Percentiles rank a stretch among this genome's conserved stretches.
Evolutionary conservation across 805 yeast genomes (phyloP).

Genomic region (Hemisphaericaspora nanyangensis): DNA sequence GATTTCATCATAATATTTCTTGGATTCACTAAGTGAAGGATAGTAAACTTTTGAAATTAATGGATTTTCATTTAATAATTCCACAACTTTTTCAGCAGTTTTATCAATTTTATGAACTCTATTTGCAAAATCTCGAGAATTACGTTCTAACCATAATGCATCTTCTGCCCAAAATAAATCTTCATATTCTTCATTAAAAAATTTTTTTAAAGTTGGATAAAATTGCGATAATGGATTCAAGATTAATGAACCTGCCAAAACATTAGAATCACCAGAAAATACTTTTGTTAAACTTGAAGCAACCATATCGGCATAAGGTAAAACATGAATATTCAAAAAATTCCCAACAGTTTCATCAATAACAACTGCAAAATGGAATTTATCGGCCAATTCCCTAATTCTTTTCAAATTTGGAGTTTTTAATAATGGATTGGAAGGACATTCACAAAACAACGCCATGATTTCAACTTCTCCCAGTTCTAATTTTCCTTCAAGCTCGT

Average conservation of each 20-base stretch:
- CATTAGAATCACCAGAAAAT: slow-evolving; percentile 92
- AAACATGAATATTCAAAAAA: slow-evolving; percentile 74
- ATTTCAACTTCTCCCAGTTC: slow-evolving; percentile 53
- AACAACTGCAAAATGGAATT: slow-evolving; percentile 71
- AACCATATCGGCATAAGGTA: slow-evolving; percentile 81
- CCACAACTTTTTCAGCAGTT: slow-evolving; percentile 53
- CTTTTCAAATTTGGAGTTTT: slow-evolving; percentile 75
- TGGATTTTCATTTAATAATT: slow-evolving; percentile 46
- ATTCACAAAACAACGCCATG: slow-evolving; percentile 82
- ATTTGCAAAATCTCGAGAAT: slow-evolving; percentile 80
- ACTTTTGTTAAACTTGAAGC: slow-evolving; percentile 87
- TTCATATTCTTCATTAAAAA: slow-evolving; percentile 51
- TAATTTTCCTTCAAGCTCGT: slow-evolving; percentile 59
- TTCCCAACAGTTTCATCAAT: slow-evolving; percentile 96
- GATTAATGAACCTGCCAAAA: slow-evolving; percentile 88
- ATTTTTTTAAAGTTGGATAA: slow-evolving; percentile 48
- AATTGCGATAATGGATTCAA: slow-evolving; percentile 61
- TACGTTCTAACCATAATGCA: slow-evolving; percentile 86
- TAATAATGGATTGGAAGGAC: slow-evolving; percentile 92
- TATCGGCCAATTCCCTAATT: slow-evolving; percentile 61
- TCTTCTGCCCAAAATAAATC: slow-evolving; percentile 92
- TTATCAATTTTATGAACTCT: slow-evolving; percentile 57
- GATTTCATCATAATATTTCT: slow-evolving; percentile 64
- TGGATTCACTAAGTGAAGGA: slow-evolving; percentile 58
- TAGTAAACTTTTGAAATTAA: slow-evolving; percentile 65